phyloP scores from a whole-genome alignment of 2,329 filamentous ascomycete species.

The Claviceps quebecensis region DNA sequence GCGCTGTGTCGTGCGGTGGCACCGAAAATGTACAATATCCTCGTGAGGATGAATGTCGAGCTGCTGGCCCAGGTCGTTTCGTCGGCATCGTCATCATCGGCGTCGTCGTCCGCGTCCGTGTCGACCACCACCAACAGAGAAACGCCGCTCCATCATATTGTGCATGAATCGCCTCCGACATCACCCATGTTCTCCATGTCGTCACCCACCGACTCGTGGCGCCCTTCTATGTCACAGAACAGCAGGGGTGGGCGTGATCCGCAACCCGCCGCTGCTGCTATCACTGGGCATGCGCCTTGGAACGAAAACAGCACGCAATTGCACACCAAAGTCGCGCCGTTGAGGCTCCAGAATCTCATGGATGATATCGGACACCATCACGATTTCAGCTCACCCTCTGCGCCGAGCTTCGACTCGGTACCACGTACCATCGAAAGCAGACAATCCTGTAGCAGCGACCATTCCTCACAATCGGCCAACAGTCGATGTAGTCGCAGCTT shows the following conservation, averaged over 20 bases:
- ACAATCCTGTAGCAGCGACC: slow-evolving; percentile 7
- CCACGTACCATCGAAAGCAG: slow-evolving; percentile 3
- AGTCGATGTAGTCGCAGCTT: slow-evolving; percentile 4
- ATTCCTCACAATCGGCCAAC: slow-evolving; percentile 6
- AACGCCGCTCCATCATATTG: slow-evolving; percentile 5
- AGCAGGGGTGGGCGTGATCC: neutral
- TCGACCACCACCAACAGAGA: neutral
- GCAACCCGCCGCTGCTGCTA: neutral
- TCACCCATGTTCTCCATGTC: neutral
- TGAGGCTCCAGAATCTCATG: neutral
- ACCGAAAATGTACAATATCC: slow-evolving; percentile 32
- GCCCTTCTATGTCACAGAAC: neutral
- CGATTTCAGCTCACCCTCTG: neutral
- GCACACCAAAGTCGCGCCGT: neutral
- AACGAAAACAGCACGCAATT: neutral
- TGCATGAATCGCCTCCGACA: slow-evolving; percentile 7
- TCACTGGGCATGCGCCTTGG: neutral
- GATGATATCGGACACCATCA: neutral
- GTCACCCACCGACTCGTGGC: neutral
- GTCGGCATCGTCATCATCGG: neutral
- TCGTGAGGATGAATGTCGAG: slow-evolving; percentile 40
- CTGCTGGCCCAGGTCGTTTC: slow-evolving; percentile 14
- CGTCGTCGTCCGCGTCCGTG: neutral
- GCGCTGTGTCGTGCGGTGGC: slow-evolving; percentile 34
- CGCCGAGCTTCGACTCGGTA: slow-evolving; percentile 1